Percentiles rank a stretch among this genome's conserved stretches.
Evolutionary conservation across 805 yeast genomes (phyloP).

Genomic region (Myxozyma monticola): DNA sequence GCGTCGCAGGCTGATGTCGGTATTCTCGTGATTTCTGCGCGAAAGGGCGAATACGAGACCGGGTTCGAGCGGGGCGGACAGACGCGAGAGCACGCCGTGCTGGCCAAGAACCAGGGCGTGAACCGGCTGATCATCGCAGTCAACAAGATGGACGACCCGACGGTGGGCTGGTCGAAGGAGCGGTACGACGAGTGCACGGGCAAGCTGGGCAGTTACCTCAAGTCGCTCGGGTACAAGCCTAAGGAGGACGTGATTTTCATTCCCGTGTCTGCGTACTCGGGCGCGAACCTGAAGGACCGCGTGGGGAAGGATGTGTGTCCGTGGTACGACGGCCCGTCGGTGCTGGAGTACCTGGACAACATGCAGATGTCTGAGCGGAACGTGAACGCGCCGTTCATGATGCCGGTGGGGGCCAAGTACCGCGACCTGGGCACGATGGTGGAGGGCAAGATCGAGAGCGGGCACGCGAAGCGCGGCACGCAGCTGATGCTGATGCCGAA

Average conservation of each 20-base stretch:
- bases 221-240: conserved; percentile 78
- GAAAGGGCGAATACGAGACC: conserved; percentile 99
- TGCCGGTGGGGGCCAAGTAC: conserved; percentile 92
- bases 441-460: conserved; percentile 98
- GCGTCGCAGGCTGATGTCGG: conserved; percentile 99
- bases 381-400: conserved; percentile 93
- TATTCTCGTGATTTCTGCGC: conserved; percentile 91
- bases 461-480: conserved; percentile 80
- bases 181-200: conserved; percentile 93
- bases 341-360: conserved; percentile 83
- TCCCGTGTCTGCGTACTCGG: conserved; percentile 99
- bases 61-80: conserved; percentile 99
- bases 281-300: conserved; percentile 92
- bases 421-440: conserved; percentile 96
- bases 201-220: conserved; percentile 71
- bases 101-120: conserved; percentile 98
- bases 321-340: conserved; percentile 92
- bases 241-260: conserved; percentile 84
- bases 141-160: conserved; percentile 98
- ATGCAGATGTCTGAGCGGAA: conserved; percentile 82
- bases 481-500: conserved; percentile 89
- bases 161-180: conserved; percentile 93
- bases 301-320: conserved; percentile 71
- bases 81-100: conserved; percentile 94
- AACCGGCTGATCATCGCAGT: conserved; percentile 89